A percentile compares a stretch with the other conserved stretches of the same genome.
Evolutionary conservation across 2,329 filamentous ascomycete genomes (phyloP).

Genomic region (Phyllosticta capitalensis): DNA sequence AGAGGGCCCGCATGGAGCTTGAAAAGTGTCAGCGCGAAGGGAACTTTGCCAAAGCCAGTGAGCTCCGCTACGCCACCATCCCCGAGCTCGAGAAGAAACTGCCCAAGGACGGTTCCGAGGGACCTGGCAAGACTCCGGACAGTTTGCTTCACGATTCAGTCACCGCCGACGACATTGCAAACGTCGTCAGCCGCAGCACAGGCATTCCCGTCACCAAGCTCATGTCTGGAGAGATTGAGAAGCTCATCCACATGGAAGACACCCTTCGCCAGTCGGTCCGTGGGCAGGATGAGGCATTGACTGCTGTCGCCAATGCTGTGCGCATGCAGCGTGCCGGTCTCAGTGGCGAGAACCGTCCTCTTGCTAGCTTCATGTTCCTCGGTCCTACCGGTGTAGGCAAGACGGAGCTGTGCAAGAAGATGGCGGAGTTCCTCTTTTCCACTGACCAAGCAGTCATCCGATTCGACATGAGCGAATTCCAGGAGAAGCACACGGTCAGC

Average conservation of each 20-base stretch:
- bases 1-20: constrained; percentile 73
- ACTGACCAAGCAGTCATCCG: constrained; percentile 83
- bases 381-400: constrained; percentile 95
- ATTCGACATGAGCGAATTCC: constrained; percentile 97
- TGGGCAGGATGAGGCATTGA: constrained; percentile 88
- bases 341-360: constrained; percentile 80
- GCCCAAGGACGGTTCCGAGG: constrained; percentile 60
- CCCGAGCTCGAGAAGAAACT: constrained; percentile 70
- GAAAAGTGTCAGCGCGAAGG: constrained; percentile 81
- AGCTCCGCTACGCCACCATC: constrained; percentile 81
- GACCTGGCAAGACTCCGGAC: constrained; percentile 29
- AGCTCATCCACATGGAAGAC: constrained; percentile 93
- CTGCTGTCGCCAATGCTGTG: constrained; percentile 84
- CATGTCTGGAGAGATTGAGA: constrained; percentile 87
- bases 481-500: constrained; percentile 93
- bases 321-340: constrained; percentile 87
- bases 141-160: constrained; percentile 85
- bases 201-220: constrained; percentile 90
- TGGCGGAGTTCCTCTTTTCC: constrained; percentile 86
- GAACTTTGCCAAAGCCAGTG: constrained; percentile 82
- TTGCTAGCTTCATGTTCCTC: constrained; percentile 95
- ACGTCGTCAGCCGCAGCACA: constrained; percentile 81
- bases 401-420: constrained; percentile 93
- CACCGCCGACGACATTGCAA: constrained; percentile 88
- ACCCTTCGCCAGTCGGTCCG: constrained; percentile 72